Evolutionary conservation across 106 monocot genomes (phyloP), one percentile per base, ranked within the genome.

Genomic region (Hemerocallis citrina): DNA sequence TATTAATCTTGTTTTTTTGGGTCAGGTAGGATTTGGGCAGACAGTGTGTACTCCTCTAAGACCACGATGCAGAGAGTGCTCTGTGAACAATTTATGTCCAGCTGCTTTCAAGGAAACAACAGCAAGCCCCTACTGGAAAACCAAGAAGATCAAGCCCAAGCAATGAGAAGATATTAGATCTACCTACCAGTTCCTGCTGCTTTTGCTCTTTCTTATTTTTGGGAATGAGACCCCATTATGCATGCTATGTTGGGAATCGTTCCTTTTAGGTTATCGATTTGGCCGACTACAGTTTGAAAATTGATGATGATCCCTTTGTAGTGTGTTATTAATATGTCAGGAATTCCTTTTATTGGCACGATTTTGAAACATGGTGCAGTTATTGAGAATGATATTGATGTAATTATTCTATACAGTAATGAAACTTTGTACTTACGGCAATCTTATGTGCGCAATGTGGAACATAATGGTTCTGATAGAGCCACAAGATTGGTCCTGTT

Each of bases 11-110:
- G 16, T 46, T 46, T 27, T 27, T 39, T 32, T 11, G 30, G 28
- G 22, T 65, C 50, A 98, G 96, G 96, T 98, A 67, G 91, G 96
- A 49, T 98, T 98, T 73, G 96, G 96, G 41, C 96, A 88, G 63
- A 98, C 96, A 7, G 66, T 98, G 33, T 98, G 96, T 51, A 88
- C 87, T 49, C 91, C 96, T 47, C 72, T 87, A 35, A 84, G 81
- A 66, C 96, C 96, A 28, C 74, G 49, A 22, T 98, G 91, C 31
- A 47, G 49, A 23, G 68, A 64, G 31, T 96, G 95, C 23, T 29
- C 62, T 4, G 69, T 98, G 50, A 87, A 48, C 25, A 67, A 77
- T 1, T 37, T 81, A 8, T 91, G 96, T 62, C 96, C 96, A 35
- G 88, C 96, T 65, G 91, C 96, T 44, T 87, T 88, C 66, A 88